Conservation (phyloP, 176 grass and related monocot species). For the Triticum timopheevii region DNA sequence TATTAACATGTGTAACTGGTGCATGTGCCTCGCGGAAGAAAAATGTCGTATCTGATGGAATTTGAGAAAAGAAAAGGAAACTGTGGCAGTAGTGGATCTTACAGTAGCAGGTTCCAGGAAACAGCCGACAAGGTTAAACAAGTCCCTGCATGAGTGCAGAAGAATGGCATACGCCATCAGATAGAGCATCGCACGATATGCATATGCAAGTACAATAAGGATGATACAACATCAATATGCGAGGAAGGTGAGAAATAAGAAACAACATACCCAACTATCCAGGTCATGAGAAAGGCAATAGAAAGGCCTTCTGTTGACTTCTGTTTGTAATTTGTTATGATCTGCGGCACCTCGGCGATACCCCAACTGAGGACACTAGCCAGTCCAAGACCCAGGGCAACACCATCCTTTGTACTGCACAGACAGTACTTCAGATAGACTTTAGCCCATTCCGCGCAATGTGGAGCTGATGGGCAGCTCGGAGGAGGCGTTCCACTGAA, state of each 20-base stretch:
- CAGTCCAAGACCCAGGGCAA: conserved; percentile 63
- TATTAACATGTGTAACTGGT: conserved; percentile 7
- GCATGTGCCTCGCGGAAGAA: neutral
- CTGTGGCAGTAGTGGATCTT: conserved; percentile 38
- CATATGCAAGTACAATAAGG: neutral
- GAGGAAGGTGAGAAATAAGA: conserved; percentile 9
- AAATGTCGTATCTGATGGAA: neutral
- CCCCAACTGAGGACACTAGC: conserved; percentile 89
- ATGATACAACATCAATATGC: conserved; percentile 1
- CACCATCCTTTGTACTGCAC: conserved; percentile 57
- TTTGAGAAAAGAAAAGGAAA: neutral
- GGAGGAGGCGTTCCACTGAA: conserved; percentile 34
- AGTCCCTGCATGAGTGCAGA: conserved; percentile 61
- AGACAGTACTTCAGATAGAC: conserved; percentile 77
- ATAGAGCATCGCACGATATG: neutral
- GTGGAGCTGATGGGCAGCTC: conserved; percentile 23
- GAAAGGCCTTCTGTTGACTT: conserved; percentile 95
- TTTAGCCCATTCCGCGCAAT: conserved; percentile 72
- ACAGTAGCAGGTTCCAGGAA: conserved; percentile 90
- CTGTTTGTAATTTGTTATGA: conserved; percentile 71
- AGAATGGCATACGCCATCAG: neutral
- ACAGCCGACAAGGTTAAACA: conserved; percentile 90
- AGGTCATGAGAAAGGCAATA: conserved; percentile 78
- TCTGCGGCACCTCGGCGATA: conserved; percentile 85
- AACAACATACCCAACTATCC: conserved; percentile 81